phyloP scores from a whole-genome alignment of 352 stramenopile genomes.

The Globisporangium sylvaticum region DNA sequence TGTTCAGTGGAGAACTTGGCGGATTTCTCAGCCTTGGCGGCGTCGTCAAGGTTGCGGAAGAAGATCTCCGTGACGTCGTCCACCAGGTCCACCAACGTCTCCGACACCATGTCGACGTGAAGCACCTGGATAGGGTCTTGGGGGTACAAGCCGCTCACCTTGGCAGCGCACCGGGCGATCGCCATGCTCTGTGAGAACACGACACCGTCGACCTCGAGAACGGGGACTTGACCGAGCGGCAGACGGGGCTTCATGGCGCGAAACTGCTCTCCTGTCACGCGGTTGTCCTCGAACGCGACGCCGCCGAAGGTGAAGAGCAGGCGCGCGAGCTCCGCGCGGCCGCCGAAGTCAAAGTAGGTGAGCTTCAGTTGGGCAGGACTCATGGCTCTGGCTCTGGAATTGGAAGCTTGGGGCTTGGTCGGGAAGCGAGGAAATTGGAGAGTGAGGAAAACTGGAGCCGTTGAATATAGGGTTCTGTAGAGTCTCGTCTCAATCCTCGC shows the following conservation, averaged over 20 bases:
- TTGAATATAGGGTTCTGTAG: too few species aligned
- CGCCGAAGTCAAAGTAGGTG: constrained; percentile 62
- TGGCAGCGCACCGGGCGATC: constrained; percentile 28
- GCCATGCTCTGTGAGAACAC: constrained; percentile 22
- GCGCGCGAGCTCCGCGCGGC: constrained; percentile 56
- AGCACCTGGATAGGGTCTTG: constrained; percentile 12
- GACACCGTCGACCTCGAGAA: constrained; percentile 22
- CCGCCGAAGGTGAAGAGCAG: constrained; percentile 41
- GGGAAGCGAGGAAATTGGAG: too few species aligned
- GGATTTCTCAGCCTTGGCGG: constrained; percentile 30
- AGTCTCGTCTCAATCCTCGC: too few species aligned
- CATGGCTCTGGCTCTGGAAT: neutral
- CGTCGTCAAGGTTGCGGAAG: constrained; percentile 20
- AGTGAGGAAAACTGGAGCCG: too few species aligned
- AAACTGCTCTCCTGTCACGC: constrained; percentile 13
- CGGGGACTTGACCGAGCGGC: constrained; percentile 25
- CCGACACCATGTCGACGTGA: constrained; percentile 16
- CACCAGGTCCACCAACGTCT: constrained; percentile 10
- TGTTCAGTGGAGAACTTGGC: constrained; percentile 22
- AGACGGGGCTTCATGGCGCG: constrained; percentile 18
- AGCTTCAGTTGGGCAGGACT: constrained; percentile 40
- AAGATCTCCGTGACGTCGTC: neutral
- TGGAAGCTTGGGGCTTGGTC: too few species aligned
- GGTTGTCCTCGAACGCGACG: constrained; percentile 24
- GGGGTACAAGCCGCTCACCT: constrained; percentile 20